phyloP scores from a whole-genome alignment of 2,329 filamentous ascomycete species.

The Cladosporium oxysporum region DNA sequence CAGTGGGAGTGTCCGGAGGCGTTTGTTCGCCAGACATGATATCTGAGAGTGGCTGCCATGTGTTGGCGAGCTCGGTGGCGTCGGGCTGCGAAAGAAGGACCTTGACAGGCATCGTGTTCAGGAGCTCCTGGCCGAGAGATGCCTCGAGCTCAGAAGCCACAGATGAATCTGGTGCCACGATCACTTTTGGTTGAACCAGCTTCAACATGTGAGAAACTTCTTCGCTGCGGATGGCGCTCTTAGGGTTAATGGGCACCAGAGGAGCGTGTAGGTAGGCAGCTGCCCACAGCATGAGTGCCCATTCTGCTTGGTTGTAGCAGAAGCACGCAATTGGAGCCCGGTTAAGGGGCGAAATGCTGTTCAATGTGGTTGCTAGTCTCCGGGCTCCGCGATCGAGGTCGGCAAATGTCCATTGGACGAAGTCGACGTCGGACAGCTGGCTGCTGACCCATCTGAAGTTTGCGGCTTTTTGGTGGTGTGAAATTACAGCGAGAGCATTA shows the following conservation, averaged over 20 bases:
- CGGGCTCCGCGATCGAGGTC: constrained; percentile 37
- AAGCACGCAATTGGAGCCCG: constrained; percentile 34
- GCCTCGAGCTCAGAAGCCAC: constrained; percentile 34
- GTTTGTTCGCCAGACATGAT: constrained; percentile 36
- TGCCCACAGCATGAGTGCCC: constrained; percentile 37
- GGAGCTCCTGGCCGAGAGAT: constrained; percentile 29
- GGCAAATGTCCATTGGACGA: constrained; percentile 36
- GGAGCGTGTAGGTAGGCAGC: constrained; percentile 37
- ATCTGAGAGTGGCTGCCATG: constrained; percentile 32
- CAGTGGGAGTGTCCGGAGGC: constrained; percentile 36
- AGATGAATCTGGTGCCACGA: constrained; percentile 31
- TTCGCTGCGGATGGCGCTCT: constrained; percentile 32
- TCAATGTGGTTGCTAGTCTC: constrained; percentile 34
- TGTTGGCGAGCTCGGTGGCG: constrained; percentile 23
- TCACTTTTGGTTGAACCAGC: constrained; percentile 32
- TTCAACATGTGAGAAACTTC: constrained; percentile 37
- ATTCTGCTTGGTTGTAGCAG: constrained; percentile 38
- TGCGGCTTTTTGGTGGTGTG: constrained; percentile 32
- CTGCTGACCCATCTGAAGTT: constrained; percentile 36
- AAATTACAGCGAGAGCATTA: constrained; percentile 35
- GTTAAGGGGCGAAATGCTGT: constrained; percentile 35
- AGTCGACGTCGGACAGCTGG: constrained; percentile 29
- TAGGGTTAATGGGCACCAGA: constrained; percentile 37
- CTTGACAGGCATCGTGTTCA: constrained; percentile 30
- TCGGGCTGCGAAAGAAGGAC: constrained; percentile 28